Evolutionary conservation across 345 rosid genomes (phyloP).

Genomic region (Psidium guajava): DNA sequence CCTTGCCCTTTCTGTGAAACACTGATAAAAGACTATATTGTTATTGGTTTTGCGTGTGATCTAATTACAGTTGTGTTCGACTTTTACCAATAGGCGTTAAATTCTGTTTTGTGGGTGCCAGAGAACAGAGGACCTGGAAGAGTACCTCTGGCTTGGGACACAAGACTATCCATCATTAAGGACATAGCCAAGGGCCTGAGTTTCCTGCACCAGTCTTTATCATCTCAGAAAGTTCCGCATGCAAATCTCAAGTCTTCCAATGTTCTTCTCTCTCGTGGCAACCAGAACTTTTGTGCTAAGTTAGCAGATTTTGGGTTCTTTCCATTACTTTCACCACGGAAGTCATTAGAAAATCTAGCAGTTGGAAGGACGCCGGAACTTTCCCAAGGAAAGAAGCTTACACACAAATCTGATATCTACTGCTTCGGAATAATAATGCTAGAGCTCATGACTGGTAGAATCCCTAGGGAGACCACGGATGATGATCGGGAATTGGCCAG

Average conservation of each 20-base stretch:
- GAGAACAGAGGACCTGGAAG: conserved; percentile 35
- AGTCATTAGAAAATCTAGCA: conserved; percentile 12
- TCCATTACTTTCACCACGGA: conserved; percentile 22
- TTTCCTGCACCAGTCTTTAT: conserved; percentile 36
- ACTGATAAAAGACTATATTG: not conserved
- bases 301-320: conserved; percentile 37
- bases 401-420: conserved; percentile 40
- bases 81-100: not conserved
- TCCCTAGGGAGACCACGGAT: conserved; percentile 12
- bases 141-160: conserved; percentile 28
- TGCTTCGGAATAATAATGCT: conserved; percentile 47
- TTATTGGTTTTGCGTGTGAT: not conserved
- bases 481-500: too few relatives aligned
- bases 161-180: conserved; percentile 31
- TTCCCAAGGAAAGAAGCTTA: conserved; percentile 29
- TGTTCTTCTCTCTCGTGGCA: conserved; percentile 10
- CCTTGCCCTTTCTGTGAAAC: not conserved
- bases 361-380: conserved; percentile 37
- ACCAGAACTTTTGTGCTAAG: conserved; percentile 19
- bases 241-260: conserved; percentile 48
- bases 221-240: conserved; percentile 40
- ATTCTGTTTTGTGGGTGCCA: conserved; percentile 2
- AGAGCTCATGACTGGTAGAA: conserved; percentile 42
- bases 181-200: conserved; percentile 28
- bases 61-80: not conserved